Percentiles rank a stretch among this genome's conserved stretches.
Conservation (phyloP, 495 filamentous ascomycete genomes). For the Poronia punctata region DNA sequence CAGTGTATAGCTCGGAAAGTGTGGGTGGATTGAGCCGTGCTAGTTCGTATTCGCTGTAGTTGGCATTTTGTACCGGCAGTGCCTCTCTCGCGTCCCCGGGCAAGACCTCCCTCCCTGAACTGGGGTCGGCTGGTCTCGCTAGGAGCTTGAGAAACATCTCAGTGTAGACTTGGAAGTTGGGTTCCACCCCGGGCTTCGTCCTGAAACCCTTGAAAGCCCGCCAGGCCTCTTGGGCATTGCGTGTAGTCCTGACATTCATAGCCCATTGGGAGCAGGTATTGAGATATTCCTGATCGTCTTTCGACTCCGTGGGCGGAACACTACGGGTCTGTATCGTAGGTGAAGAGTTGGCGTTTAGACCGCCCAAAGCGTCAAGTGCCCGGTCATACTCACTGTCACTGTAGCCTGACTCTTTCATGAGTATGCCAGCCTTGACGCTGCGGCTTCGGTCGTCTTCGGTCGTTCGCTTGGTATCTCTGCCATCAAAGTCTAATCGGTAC, state of each 20-base stretch:
- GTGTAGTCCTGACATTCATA: slow-evolving; percentile 31
- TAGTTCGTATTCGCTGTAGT: slow-evolving; percentile 37
- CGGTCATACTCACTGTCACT: slow-evolving; percentile 24
- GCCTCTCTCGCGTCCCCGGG: slow-evolving; percentile 33
- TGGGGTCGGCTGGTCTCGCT: slow-evolving; percentile 9
- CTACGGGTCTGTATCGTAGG: slow-evolving; percentile 39
- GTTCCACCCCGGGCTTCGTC: slow-evolving; percentile 14
- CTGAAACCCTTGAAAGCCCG: slow-evolving; percentile 29
- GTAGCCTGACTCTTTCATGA: slow-evolving; percentile 38
- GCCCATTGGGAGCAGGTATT: slow-evolving; percentile 31
- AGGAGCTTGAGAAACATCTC: slow-evolving; percentile 41
- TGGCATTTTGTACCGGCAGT: slow-evolving; percentile 32
- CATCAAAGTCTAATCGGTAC: slow-evolving; percentile 36
- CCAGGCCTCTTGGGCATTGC: slow-evolving; percentile 42
- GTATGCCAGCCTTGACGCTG: slow-evolving; percentile 29
- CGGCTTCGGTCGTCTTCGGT: slow-evolving; percentile 36
- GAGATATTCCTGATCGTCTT: slow-evolving; percentile 11
- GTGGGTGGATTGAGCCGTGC: slow-evolving; percentile 33
- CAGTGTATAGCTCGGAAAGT: slow-evolving; percentile 28
- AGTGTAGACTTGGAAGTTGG: slow-evolving; percentile 30
- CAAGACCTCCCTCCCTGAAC: slow-evolving; percentile 14
- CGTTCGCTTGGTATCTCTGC: slow-evolving; percentile 33
- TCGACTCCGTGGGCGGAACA: slow-evolving; percentile 15
- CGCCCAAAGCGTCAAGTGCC: slow-evolving; percentile 31
- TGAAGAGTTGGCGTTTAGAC: slow-evolving; percentile 20